Conservation (phyloP, 2,329 filamentous ascomycete species). For the Hypomyces rosellus region DNA sequence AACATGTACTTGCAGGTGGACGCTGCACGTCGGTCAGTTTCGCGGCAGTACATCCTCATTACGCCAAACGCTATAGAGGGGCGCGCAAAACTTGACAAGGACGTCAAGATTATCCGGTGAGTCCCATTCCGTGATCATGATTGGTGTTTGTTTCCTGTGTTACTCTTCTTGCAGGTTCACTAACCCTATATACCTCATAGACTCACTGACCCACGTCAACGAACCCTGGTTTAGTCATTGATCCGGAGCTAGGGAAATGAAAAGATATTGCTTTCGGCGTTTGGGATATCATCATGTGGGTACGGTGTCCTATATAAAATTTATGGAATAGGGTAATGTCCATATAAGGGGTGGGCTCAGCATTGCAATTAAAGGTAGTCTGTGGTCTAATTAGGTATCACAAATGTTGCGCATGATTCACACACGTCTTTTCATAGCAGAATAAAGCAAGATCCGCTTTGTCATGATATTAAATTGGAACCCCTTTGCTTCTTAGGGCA, state of each 20-base stretch:
- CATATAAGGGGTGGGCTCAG: no score
- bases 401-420: constrained; percentile 9
- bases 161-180: constrained; percentile 9
- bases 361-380: no score
- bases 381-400: constrained; percentile 1
- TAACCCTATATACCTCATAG: constrained; percentile 29
- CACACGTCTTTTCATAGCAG: not conserved
- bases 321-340: no score
- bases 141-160: no score
- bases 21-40: constrained; percentile 78
- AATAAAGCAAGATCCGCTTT: not conserved
- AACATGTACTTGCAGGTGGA: constrained; percentile 54
- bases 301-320: not conserved
- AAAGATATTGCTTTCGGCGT: not conserved
- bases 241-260: not conserved
- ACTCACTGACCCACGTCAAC: constrained; percentile 54
- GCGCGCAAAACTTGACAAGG: constrained; percentile 50
- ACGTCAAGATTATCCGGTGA: constrained; percentile 73
- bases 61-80: constrained; percentile 79
- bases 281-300: constrained; percentile 1
- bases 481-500: constrained; percentile 78
- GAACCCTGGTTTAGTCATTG: constrained; percentile 29
- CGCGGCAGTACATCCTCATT: constrained; percentile 91
- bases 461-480: constrained; percentile 56
- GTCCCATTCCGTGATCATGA: not conserved